Evolutionary conservation across 2,329 filamentous ascomycete genomes (phyloP).

Genomic region (Fusarium sp.): DNA sequence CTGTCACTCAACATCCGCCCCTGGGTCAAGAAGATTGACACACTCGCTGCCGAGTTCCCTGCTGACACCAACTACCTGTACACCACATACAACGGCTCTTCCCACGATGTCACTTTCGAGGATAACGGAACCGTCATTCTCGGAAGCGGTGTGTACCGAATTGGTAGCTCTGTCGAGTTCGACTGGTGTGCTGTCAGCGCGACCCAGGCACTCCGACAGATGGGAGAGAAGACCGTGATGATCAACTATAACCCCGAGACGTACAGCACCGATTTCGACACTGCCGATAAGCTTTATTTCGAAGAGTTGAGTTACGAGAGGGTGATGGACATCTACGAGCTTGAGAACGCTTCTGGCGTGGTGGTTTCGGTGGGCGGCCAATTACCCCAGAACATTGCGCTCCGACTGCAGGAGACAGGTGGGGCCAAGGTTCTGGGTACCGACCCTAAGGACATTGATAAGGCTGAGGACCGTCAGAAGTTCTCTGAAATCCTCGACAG

Average conservation of each 20-base stretch:
- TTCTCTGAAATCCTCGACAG: slow-evolving; percentile 98
- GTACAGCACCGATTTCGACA: slow-evolving; percentile 84
- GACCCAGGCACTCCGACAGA: slow-evolving; percentile 81
- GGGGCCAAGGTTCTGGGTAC: slow-evolving; percentile 93
- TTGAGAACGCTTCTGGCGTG: slow-evolving; percentile 85
- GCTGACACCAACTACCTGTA: slow-evolving; percentile 96
- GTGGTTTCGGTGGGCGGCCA: slow-evolving; percentile 97
- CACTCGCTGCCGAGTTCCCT: slow-evolving; percentile 94
- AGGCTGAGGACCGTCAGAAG: slow-evolving; percentile 97
- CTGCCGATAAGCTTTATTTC: slow-evolving; percentile 92
- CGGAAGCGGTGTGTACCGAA: slow-evolving; percentile 95
- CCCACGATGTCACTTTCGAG: slow-evolving; percentile 93
- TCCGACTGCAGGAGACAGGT: slow-evolving; percentile 90
- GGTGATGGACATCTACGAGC: slow-evolving; percentile 98
- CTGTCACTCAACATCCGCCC: slow-evolving; percentile 89
- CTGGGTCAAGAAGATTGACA: slow-evolving; percentile 99
- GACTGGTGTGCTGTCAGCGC: slow-evolving; percentile 98
- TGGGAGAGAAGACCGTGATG: slow-evolving; percentile 98
- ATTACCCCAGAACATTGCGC: slow-evolving; percentile 95
- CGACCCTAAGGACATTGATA: slow-evolving; percentile 93
- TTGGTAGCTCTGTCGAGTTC: slow-evolving; percentile 97
- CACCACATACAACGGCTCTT: slow-evolving; percentile 96
- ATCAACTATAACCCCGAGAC: slow-evolving; percentile 94
- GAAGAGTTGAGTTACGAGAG: slow-evolving; percentile 97
- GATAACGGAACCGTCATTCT: slow-evolving; percentile 91